Percentiles rank a stretch among this genome's conserved stretches.
phyloP scores from a whole-genome alignment of 2,329 filamentous ascomycete species.

The Beauveria medogensis region DNA sequence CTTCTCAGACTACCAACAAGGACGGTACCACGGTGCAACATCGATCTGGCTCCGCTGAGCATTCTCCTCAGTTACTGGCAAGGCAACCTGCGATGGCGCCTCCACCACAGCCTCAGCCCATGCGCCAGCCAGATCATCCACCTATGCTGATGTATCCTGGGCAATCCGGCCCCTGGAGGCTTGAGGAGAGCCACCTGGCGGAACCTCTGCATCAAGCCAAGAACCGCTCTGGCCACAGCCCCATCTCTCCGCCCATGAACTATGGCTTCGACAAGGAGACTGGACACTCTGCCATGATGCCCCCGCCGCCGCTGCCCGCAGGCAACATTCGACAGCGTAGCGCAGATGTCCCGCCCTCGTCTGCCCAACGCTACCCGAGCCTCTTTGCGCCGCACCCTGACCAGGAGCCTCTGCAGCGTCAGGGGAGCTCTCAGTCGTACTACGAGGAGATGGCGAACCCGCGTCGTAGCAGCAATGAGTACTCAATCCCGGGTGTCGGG shows the following conservation, averaged over 20 bases:
- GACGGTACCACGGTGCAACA: background rate
- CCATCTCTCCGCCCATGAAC: slow-evolving; percentile 20
- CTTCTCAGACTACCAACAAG: background rate
- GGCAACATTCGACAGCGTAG: slow-evolving; percentile 17
- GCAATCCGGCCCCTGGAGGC: slow-evolving; percentile 39
- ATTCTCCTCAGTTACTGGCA: background rate
- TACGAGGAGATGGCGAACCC: slow-evolving; percentile 28
- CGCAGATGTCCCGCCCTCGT: slow-evolving; percentile 40
- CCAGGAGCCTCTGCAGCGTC: background rate
- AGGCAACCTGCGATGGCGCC: background rate
- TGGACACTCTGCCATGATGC: slow-evolving; percentile 20
- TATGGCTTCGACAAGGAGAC: slow-evolving; percentile 46
- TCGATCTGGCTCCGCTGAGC: background rate
- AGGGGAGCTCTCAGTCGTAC: background rate
- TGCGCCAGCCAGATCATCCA: background rate
- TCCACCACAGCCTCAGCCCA: background rate
- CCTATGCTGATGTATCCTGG: slow-evolving; percentile 17
- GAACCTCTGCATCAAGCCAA: slow-evolving; percentile 37
- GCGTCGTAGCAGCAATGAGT: slow-evolving; percentile 32
- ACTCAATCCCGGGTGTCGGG: slow-evolving; percentile 27
- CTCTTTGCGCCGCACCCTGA: slow-evolving; percentile 30
- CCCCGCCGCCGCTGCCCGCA: slow-evolving; percentile 8
- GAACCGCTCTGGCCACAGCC: slow-evolving; percentile 25
- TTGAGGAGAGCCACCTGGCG: slow-evolving; percentile 46
- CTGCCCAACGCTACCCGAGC: slow-evolving; percentile 41